Base-by-base conservation (phyloP, 768 basidiomycete genomes). In the Boletus tomentosulus region DNA sequence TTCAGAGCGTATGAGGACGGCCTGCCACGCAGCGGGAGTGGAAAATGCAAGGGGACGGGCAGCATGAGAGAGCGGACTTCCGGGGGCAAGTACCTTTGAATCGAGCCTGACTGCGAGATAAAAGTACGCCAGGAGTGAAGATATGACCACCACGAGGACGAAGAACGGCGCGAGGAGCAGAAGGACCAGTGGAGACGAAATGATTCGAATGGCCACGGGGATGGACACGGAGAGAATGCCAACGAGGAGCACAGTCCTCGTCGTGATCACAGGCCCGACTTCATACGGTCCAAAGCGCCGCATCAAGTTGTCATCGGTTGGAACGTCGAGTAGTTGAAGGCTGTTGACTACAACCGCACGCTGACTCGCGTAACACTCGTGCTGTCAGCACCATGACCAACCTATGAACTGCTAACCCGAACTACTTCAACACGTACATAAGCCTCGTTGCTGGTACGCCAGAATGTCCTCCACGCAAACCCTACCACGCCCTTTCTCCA, bases 1-100 rank as follows among this genome's bases (percentile, higher is more conserved):
- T 68, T 88, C 84, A n/a, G 90, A 90, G 31, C 93, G 84, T 43
- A 83, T 92, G 48, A 90, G 76, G 45, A 92, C 88, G 0, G 87
- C 92, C 64, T 94, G 90, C 94, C 94, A 97, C 31, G 93, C 94
- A 53, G 94, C 92, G 25, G 92, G 91, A 3, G 92, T 92, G 4
- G 92, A 91, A 74, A 97, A 96, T 3, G 83, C 80, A 46, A 94
- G 77, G 0, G 90, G 90, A 34, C 83, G 81, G 16, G 90, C 85
- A 0, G 86, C 83, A 53, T 74, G 71, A 10, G 71, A 69, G n/a
- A 85, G 73, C 41, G 70, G 70, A 39, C 76, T 73, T n/a, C 51
- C 59, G 11, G 58, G 54, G 1, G 57, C 59, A 28, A 71, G 63
- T 25, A 65, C 59, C 31, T 65, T 77, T 8, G 75, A 66, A 66